Percentiles rank a stretch among this genome's conserved stretches.
phyloP scores from a whole-genome alignment of 2,329 filamentous ascomycete species.

The Cladosporium cucumerinum region DNA sequence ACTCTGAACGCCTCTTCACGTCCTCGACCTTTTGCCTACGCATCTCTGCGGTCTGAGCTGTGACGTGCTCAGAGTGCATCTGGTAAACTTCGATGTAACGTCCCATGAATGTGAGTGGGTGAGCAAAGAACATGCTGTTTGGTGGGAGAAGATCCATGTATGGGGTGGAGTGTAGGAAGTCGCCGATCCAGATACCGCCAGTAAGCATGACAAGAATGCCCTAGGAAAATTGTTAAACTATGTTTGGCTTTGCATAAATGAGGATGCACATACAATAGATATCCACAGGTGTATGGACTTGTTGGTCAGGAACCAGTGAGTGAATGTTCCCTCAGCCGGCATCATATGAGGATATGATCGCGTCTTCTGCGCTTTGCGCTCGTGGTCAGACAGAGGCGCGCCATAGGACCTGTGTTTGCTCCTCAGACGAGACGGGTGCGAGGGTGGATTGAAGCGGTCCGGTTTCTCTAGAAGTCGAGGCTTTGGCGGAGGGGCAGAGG shows the following conservation, averaged over 20 bases:
- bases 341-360: conserved; percentile 86
- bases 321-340: conserved; percentile 75
- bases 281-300: conserved; percentile 75
- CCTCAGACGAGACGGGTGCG: conserved; percentile 70
- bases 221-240: conserved; percentile 34
- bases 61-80: conserved; percentile 71
- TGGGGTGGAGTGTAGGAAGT: conserved; percentile 75
- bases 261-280: conserved; percentile 62
- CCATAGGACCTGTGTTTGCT: conserved; percentile 67
- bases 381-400: conserved; percentile 63
- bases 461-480: conserved; percentile 79
- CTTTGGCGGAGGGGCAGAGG: conserved; percentile 45
- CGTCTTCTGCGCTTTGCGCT: conserved; percentile 62
- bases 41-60: conserved; percentile 65
- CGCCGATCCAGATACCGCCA: conserved; percentile 68
- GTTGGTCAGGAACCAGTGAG: conserved; percentile 81
- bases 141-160: conserved; percentile 76
- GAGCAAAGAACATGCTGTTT: conserved; percentile 62
- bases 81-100: conserved; percentile 69
- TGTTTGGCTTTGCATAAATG: background rate
- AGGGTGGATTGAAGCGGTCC: conserved; percentile 85
- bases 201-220: conserved; percentile 68
- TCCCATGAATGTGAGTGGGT: conserved; percentile 65
- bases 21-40: conserved; percentile 75
- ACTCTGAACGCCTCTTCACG: conserved; percentile 79